Conservation (phyloP, 371 early-diverging fungal genomes). For the Dinochytrium kinnereticum region DNA sequence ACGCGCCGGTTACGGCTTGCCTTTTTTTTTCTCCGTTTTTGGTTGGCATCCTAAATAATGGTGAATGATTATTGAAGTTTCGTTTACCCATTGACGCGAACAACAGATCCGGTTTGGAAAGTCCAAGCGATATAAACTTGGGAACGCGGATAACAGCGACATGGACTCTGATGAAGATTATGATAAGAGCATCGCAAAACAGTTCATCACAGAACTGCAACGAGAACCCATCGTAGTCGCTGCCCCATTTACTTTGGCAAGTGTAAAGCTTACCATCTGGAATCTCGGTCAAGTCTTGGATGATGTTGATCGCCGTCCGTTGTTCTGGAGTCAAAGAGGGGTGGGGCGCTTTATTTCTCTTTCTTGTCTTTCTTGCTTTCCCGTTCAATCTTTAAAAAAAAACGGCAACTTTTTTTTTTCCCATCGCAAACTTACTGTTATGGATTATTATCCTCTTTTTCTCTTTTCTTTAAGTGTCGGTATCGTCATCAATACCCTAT, state of each 20-base stretch:
- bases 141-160: conserved; percentile 3
- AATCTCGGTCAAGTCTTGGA: conserved; percentile 20
- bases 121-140: conserved; percentile 16
- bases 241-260: conserved; percentile 26
- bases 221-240: conserved; percentile 23
- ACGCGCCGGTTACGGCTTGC: not conserved
- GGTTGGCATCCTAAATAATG: too few species aligned
- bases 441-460: not conserved
- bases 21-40: too few species aligned
- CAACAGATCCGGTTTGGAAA: conserved; percentile 24
- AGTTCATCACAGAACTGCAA: conserved; percentile 1
- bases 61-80: too few species aligned
- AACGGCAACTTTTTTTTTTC: too few species aligned
- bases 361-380: not conserved
- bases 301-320: conserved; percentile 11
- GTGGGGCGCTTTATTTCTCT: conserved; percentile 18
- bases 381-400: not conserved
- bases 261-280: conserved; percentile 30
- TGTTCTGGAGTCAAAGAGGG: conserved; percentile 33
- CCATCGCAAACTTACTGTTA: too few species aligned
- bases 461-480: conserved; percentile 48
- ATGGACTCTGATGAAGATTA: conserved; percentile 19
- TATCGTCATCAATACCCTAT: conserved; percentile 65
- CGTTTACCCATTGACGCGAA: too few species aligned
- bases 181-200: not conserved